Percentiles rank a stretch among this genome's conserved stretches.
These are phyloP conservation scores for Aspergillus floridensis DNA, from an alignment of 2,329 filamentous ascomycete species.

Conservation along the genomic window DNA sequence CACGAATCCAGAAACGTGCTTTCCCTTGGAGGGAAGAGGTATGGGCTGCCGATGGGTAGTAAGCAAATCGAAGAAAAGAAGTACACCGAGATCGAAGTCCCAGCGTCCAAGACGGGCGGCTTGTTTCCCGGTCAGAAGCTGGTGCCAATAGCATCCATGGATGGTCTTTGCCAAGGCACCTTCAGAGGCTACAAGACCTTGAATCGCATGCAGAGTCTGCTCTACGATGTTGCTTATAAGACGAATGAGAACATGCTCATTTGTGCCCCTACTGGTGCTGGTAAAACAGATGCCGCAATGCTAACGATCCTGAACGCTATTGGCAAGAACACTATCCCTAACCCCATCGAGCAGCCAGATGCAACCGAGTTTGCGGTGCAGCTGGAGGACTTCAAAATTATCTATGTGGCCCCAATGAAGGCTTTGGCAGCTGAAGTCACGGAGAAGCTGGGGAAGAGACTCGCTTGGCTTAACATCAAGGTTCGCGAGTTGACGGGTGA, in stretches of 20 bases:
- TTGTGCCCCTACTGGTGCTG: conserved; percentile 93
- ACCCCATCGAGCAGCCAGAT: conserved; percentile 69
- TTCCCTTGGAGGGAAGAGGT: conserved; percentile 75
- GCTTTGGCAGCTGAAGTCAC: conserved; percentile 95
- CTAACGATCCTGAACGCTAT: conserved; percentile 89
- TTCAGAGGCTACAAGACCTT: conserved; percentile 91
- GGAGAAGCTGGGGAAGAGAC: conserved; percentile 83
- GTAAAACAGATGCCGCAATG: conserved; percentile 99
- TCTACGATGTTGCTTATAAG: conserved; percentile 92
- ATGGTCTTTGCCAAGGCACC: conserved; percentile 83
- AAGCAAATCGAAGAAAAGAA: conserved; percentile 68
- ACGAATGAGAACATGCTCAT: conserved; percentile 99
- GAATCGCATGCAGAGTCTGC: conserved; percentile 97
- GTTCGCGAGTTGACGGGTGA: conserved; percentile 95
- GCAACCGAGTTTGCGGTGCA: conserved; percentile 79
- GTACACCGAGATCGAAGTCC: conserved; percentile 87
- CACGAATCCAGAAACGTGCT: conserved; percentile 84
- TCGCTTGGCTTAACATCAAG: conserved; percentile 90
- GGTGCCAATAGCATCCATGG: conserved; percentile 75
- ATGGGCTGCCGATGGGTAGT: conserved; percentile 74
- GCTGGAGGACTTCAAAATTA: conserved; percentile 90
- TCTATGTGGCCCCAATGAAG: conserved; percentile 99
- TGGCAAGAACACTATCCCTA: conserved; percentile 78
- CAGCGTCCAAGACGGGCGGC: conserved; percentile 74
- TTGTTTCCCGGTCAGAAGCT: conserved; percentile 71